Evolutionary conservation across 768 basidiomycete species (phyloP), one percentile per base, ranked within the genome.

Genomic region (Mycena alexandri): DNA sequence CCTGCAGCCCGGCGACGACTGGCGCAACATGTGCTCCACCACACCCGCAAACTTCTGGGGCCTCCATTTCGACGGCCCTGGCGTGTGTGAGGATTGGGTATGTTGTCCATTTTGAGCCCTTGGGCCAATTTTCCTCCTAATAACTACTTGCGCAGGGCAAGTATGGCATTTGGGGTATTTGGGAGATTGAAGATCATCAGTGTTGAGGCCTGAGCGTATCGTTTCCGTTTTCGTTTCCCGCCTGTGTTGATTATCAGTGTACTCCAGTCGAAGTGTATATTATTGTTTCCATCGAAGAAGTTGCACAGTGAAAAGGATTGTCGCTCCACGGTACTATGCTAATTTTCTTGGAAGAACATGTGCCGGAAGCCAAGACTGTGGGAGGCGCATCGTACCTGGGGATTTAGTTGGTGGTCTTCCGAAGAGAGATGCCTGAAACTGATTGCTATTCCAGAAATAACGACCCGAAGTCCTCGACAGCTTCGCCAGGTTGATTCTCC

Each of bases 11-110:
- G 75, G 77, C 8, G 56, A 71, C 17, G 74, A 75, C 25, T 80
- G 78, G 78, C 67, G 69, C 12, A 71, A 74, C 52, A 76, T 79
- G 52, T 79, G 79, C 54, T 75, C 79, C 16, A 78, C 78, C 9
- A 79, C 78, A 1, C 78, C 77, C 0, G 73, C 61, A 1, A 52
- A 46, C n/a, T 79, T 79, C 70, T 69, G 21, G 21, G 71, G 69
- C 7, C 58, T 77, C 62, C 71, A 74, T 34, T 79, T 77, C 36
- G 29, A 51, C 0, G 69, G 73, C 19, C 73, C 77, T 1, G 60
- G 75, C 0, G 50, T 71, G 51, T 78, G 76, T 22, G 73, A 68
- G 51, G 51, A 72, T 58, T 34, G 21, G 4, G 76, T 77, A 51
- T 51, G 76, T 68, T 7, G 29, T 63, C n/a, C 33, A 38, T 43